Evolutionary conservation across 2,329 filamentous ascomycete species (phyloP), one percentile per base, ranked within the genome.

Genomic region (Alternaria sp.): DNA sequence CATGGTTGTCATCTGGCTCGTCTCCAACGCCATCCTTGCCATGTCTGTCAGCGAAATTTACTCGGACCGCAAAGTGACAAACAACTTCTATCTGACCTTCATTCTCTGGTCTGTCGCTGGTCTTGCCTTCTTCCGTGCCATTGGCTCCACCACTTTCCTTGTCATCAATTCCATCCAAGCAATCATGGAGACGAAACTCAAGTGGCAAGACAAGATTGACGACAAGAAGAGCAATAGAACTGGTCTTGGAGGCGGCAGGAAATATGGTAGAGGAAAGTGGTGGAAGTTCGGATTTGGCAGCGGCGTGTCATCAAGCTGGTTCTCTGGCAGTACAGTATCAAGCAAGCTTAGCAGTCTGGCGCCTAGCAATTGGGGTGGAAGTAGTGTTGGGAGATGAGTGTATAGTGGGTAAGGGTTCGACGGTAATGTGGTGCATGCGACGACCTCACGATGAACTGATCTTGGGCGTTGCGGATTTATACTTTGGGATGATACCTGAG

Each of bases 1-100:
- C 87, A 96, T 99, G 89, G 95, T 99, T 11, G 88, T 96, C 41
- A 85, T 89, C 45, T 99, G 95, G 95, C 92, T 99, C 85, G 85
- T 96, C 34, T 87, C 88, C 70, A 99, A 99, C 77, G 92, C 90
- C 3, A 87, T 97, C 59, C 87, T 99, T 36, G 94, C 92, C 74
- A 99, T 99, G 95, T 87, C 90, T 2, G 89, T 98, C 13, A 90
- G 86, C 5, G 95, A 99, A 79, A 88, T 91, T 3, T 99, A 97
- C 79, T 86, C 86, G 44, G 83, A 85, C 60, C 86, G 84, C 46
- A 81, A 87, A 39, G 88, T 96, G 50, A 88, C 88, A 6, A 85
- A 89, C 69, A 99, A 99, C 81, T 88, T 90, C 74, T 99, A 99
- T 77, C 85, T 99, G 41, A 90, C 88, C 34, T 95, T 98, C 79